These are phyloP conservation scores for Gossypium rotundifolium DNA, from an alignment of 345 rosid genomes.

Conservation along the genomic window DNA sequence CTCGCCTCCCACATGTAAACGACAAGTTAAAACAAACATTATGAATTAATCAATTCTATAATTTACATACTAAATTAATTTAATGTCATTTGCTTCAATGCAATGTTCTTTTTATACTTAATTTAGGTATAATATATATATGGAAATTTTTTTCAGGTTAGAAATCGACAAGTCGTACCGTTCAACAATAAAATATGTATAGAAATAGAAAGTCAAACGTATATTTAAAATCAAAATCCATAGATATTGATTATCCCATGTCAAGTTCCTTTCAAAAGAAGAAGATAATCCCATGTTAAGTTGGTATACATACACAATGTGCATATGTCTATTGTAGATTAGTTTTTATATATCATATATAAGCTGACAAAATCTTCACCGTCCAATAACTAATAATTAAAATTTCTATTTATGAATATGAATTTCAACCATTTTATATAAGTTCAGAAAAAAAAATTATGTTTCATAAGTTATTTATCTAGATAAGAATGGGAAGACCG, in stretches of 20 bases:
- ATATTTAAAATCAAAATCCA: background rate
- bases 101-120: background rate
- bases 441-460: no score
- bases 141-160: background rate
- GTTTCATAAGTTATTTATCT: no score
- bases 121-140: background rate
- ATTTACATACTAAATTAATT: background rate
- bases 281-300: no score
- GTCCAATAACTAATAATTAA: background rate
- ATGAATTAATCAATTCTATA: background rate
- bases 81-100: background rate
- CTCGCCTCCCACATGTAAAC: background rate
- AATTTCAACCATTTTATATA: no score
- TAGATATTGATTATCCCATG: background rate
- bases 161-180: background rate
- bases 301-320: no score
- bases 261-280: background rate
- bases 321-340: no score
- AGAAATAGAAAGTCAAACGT: background rate
- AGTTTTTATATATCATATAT: no score
- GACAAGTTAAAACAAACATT: background rate
- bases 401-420: background rate
- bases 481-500: no score
- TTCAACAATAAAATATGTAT: background rate
- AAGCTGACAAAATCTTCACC: background rate